Conservation (phyloP, 1,284 basidiomycete genomes). For the Chalciporus piperatoides region DNA sequence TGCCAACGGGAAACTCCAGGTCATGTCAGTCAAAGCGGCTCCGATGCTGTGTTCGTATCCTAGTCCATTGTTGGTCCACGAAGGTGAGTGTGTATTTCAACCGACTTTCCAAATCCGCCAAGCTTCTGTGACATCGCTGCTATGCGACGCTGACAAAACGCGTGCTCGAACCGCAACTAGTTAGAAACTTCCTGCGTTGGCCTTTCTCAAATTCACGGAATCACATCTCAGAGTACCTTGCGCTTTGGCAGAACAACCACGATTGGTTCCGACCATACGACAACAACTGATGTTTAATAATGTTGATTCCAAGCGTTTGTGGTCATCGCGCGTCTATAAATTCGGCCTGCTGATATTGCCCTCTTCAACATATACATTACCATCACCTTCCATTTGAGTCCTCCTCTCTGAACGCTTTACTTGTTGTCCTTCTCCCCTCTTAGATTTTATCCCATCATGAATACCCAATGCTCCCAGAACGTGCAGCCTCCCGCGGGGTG, state of each 20-base stretch:
- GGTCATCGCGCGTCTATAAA: constrained; percentile 6
- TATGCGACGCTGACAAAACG: background rate
- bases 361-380: background rate
- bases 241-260: constrained; percentile 1
- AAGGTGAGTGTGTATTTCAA: constrained; percentile 4
- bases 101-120: background rate
- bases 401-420: background rate
- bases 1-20: constrained; percentile 2
- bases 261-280: background rate
- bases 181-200: background rate
- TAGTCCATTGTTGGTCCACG: constrained; percentile 7
- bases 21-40: constrained; percentile 7
- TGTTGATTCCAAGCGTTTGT: constrained; percentile 5
- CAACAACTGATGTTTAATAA: background rate
- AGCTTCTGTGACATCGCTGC: constrained; percentile 2
- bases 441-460: background rate
- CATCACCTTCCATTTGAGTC: background rate
- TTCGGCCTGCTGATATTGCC: background rate
- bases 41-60: constrained; percentile 2
- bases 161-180: background rate
- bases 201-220: background rate
- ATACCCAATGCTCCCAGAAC: background rate
- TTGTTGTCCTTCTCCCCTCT: background rate
- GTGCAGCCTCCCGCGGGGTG: background rate
- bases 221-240: background rate